phyloP scores from a whole-genome alignment of 2,329 filamentous ascomycete species.

The Colletotrichum orchidophilum region DNA sequence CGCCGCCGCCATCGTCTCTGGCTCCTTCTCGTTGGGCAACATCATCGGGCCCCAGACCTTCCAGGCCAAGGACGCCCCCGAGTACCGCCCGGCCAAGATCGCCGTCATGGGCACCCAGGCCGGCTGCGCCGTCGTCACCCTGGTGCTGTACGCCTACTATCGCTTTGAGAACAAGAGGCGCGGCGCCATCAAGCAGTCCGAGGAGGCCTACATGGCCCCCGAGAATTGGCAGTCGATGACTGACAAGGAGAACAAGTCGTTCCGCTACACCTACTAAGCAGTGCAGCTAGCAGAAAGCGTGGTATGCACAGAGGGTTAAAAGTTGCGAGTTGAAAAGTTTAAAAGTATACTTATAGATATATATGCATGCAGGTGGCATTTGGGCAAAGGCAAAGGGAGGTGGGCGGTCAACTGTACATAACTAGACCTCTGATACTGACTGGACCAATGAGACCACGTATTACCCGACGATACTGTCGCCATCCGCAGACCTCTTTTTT shows the following conservation, averaged over 20 bases:
- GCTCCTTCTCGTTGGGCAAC: slow-evolving; percentile 62
- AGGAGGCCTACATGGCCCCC: slow-evolving; percentile 52
- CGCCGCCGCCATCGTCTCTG: slow-evolving; percentile 58
- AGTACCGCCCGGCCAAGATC: slow-evolving; percentile 63
- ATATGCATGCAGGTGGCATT: not conserved
- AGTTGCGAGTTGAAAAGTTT: not conserved
- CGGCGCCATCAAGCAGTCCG: slow-evolving; percentile 40
- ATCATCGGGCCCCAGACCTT: slow-evolving; percentile 68
- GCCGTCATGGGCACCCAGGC: slow-evolving; percentile 62
- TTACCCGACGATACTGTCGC: not conserved
- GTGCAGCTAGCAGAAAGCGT: not conserved
- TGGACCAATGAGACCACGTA: not conserved
- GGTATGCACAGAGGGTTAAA: not conserved
- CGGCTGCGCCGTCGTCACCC: slow-evolving; percentile 51
- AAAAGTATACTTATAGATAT: not conserved
- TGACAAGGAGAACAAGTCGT: slow-evolving; percentile 65
- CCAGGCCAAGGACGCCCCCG: slow-evolving; percentile 59
- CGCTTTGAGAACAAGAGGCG: slow-evolving; percentile 56
- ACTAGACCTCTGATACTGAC: not conserved
- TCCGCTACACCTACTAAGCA: slow-evolving; percentile 61
- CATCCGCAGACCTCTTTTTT: not conserved
- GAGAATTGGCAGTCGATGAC: slow-evolving; percentile 61
- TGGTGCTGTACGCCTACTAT: slow-evolving; percentile 60
- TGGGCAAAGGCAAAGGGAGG: not conserved
- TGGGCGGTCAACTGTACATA: not conserved